A percentile compares a stretch with the other conserved stretches of the same genome.
These are phyloP conservation scores for Fraxinus greggii DNA, from an alignment of 305 asterid genomes.

Conservation along the genomic window DNA sequence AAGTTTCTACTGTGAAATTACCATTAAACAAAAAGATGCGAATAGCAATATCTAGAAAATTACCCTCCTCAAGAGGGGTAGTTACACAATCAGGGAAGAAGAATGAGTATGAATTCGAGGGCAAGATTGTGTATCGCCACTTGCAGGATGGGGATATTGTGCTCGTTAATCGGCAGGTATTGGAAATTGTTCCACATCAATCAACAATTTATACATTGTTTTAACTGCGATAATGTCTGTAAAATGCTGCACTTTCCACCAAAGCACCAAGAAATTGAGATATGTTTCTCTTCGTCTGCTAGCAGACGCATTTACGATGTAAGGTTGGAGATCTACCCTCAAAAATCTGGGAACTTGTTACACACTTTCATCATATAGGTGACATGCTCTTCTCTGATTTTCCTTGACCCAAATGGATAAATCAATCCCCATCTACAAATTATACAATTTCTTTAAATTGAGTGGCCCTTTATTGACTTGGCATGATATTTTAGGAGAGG, in stretches of 20 bases:
- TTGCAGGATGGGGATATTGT: slow-evolving; percentile 96
- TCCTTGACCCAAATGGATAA: background rate
- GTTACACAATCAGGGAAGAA: slow-evolving; percentile 58
- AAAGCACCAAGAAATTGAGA: background rate
- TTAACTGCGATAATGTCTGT: background rate
- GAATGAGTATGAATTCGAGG: slow-evolving; percentile 69
- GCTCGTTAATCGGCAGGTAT: slow-evolving; percentile 95
- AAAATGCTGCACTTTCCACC: background rate
- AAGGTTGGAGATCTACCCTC: no score
- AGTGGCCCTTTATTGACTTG: background rate
- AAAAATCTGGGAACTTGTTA: no score
- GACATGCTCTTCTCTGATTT: background rate
- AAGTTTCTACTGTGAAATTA: slow-evolving; percentile 52
- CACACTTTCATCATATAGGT: no score
- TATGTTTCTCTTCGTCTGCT: background rate
- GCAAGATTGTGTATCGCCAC: slow-evolving; percentile 81
- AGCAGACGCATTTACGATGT: background rate
- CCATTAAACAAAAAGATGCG: slow-evolving; percentile 50
- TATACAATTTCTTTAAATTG: background rate
- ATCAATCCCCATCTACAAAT: background rate
- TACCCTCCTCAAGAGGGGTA: slow-evolving; percentile 83
- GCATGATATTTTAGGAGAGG: background rate
- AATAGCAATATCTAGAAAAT: slow-evolving; percentile 63
- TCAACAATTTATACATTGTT: slow-evolving; percentile 8
- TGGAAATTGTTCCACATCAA: slow-evolving; percentile 18